phyloP scores from a whole-genome alignment of 164 flowering plant species.

The Cinnamomum chago region DNA sequence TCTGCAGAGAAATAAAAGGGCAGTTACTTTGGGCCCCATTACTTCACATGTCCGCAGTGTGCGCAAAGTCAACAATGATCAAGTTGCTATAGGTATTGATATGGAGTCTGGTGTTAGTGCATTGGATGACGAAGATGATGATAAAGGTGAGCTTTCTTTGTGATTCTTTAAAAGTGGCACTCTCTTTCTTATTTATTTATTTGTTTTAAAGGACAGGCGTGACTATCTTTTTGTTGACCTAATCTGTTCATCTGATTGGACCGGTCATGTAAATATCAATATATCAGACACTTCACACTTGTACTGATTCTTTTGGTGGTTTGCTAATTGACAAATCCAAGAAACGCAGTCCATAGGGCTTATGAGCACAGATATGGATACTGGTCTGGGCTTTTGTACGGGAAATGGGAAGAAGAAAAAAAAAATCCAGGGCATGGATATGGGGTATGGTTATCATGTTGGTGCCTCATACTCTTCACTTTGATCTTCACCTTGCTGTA shows the following conservation, averaged over 20 bases:
- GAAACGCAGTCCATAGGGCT: no score
- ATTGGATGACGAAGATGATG: slow-evolving; percentile 82
- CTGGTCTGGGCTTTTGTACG: no score
- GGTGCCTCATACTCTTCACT: no score
- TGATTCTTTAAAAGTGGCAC: background rate
- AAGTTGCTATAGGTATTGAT: slow-evolving; percentile 85
- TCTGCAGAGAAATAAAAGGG: slow-evolving; percentile 66
- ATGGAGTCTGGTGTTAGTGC: slow-evolving; percentile 38
- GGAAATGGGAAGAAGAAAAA: no score
- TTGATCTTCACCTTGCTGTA: no score
- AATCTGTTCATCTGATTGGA: background rate
- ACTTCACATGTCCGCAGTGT: slow-evolving; percentile 74
- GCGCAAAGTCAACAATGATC: slow-evolving; percentile 80
- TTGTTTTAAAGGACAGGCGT: background rate
- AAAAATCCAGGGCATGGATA: no score
- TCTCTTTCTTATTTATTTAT: no score
- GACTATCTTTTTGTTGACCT: background rate
- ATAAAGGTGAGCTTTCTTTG: slow-evolving; percentile 58
- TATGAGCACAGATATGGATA: no score
- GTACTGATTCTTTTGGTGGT: background rate
- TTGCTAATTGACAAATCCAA: background rate
- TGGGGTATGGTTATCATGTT: no score
- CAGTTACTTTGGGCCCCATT: slow-evolving; percentile 41
- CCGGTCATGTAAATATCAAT: background rate
- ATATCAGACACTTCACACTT: background rate